Conservation (phyloP, 2,329 filamentous ascomycete species). For the Beauveria sp. region DNA sequence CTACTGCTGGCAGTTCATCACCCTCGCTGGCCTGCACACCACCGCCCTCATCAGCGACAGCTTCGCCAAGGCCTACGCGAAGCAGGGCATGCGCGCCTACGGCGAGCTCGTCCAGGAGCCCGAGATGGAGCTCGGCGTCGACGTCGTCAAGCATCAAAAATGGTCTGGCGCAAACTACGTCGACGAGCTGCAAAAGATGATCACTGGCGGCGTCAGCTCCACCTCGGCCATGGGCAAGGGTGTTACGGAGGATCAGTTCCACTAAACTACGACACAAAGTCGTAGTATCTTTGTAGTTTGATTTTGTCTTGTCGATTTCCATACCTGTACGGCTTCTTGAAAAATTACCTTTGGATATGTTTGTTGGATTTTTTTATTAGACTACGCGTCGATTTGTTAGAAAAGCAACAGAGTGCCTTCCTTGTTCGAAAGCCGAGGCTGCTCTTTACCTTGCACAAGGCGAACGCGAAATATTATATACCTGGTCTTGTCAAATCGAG, state of each 20-base stretch:
- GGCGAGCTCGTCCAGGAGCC: slow-evolving; percentile 97
- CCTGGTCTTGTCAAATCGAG: too few species aligned
- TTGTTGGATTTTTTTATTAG: background rate
- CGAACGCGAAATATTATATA: too few species aligned
- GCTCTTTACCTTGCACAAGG: too few species aligned
- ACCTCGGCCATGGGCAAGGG: slow-evolving; percentile 96
- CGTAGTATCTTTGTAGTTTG: background rate
- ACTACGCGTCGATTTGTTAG: background rate
- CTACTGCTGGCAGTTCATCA: slow-evolving; percentile 99
- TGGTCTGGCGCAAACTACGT: slow-evolving; percentile 95
- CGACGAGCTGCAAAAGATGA: slow-evolving; percentile 94
- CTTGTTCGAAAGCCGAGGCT: too few species aligned
- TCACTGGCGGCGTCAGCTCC: slow-evolving; percentile 82
- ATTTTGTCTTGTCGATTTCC: background rate
- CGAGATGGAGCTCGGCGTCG: slow-evolving; percentile 82
- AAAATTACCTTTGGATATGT: background rate
- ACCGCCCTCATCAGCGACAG: slow-evolving; percentile 86
- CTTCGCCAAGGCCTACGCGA: slow-evolving; percentile 75
- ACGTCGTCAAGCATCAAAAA: slow-evolving; percentile 98
- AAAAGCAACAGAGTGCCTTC: background rate
- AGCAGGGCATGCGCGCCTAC: slow-evolving; percentile 89
- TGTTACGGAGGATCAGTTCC: slow-evolving; percentile 97
- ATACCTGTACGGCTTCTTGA: background rate
- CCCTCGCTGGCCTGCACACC: slow-evolving; percentile 92
- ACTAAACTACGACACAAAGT: slow-evolving; percentile 25